phyloP scores from a whole-genome alignment of 495 filamentous ascomycete genomes.

The Annulohypoxylon stygium region DNA sequence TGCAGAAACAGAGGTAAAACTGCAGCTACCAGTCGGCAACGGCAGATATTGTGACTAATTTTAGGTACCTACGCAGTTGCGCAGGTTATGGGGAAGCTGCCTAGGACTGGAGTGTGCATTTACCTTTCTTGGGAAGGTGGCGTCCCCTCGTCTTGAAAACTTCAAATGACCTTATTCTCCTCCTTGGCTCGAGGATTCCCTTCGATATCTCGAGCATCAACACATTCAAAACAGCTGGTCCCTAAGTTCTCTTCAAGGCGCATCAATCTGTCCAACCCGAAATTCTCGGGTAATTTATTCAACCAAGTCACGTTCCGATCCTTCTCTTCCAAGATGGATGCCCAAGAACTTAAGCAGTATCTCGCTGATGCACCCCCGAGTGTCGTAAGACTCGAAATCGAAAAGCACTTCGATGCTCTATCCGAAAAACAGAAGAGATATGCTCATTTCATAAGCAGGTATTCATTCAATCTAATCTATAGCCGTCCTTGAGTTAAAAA shows the following conservation, averaged over 20 bases:
- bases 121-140: constrained; percentile 9
- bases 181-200: constrained; percentile 39
- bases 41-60: constrained; percentile 4
- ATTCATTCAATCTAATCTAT: constrained; percentile 41
- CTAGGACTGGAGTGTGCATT: not conserved
- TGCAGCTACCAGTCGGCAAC: not conserved
- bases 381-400: constrained; percentile 86
- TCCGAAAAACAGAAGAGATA: constrained; percentile 85
- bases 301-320: constrained; percentile 24
- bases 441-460: constrained; percentile 92
- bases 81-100: constrained; percentile 12
- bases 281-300: not conserved
- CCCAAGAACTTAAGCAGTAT: constrained; percentile 74
- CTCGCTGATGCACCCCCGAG: constrained; percentile 90
- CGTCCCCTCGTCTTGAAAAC: constrained; percentile 32
- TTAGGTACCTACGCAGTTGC: constrained; percentile 33
- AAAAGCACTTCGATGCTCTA: constrained; percentile 88
- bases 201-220: constrained; percentile 46
- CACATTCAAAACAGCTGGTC: constrained; percentile 29
- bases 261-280: not conserved
- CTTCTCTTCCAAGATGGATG: constrained; percentile 55
- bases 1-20: constrained; percentile 11
- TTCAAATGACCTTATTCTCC: constrained; percentile 45
- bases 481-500: not conserved
- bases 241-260: constrained; percentile 21